phyloP scores from a whole-genome alignment of 495 filamentous ascomycete genomes.

The Entonaema liquescens region DNA sequence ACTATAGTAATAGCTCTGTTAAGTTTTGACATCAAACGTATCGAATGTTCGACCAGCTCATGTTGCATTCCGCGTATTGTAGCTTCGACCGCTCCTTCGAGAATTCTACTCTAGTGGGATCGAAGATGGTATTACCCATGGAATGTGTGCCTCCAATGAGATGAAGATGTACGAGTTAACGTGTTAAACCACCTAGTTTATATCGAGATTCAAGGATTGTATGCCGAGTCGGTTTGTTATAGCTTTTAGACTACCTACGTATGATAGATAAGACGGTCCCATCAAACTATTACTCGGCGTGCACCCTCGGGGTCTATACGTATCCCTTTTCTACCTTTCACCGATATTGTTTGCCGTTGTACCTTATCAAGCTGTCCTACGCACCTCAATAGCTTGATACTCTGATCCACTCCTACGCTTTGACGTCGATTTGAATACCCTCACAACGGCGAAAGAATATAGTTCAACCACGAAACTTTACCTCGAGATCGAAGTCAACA shows the following conservation, averaged over 20 bases:
- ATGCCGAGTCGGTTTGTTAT: background rate
- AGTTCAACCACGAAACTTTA: background rate
- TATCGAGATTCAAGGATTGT: background rate
- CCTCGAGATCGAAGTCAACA: background rate
- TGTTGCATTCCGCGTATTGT: conserved; percentile 1
- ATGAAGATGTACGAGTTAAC: background rate
- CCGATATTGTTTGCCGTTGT: background rate
- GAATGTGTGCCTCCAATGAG: background rate
- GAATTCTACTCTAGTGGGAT: background rate
- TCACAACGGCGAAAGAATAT: background rate
- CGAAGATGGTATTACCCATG: conserved; percentile 5
- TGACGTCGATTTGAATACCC: background rate
- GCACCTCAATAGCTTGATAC: background rate
- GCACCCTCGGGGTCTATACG: background rate
- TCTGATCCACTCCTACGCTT: background rate
- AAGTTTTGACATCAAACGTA: background rate
- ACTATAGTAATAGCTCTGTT: background rate
- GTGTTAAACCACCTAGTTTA: background rate
- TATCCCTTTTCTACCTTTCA: background rate
- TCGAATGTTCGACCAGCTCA: background rate
- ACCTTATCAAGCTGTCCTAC: background rate
- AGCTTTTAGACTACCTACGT: background rate
- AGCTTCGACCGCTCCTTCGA: background rate
- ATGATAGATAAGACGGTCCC: background rate
- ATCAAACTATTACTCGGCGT: background rate